A percentile compares a stretch with the other conserved stretches of the same genome.
Conservation (phyloP, 305 asterid species). For the Ilex paraguariensis region DNA sequence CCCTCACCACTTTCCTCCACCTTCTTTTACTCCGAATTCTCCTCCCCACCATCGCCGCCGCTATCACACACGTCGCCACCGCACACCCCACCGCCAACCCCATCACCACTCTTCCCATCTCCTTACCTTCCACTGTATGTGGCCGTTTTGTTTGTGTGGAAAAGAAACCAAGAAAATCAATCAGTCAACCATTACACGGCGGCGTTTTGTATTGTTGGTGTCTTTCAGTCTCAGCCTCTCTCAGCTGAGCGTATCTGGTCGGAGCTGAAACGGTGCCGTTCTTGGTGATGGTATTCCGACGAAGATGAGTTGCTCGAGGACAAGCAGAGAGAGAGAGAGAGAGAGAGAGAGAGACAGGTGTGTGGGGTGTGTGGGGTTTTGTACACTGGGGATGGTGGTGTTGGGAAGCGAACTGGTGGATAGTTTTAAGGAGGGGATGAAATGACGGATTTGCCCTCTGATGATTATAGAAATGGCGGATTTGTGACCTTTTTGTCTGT, state of each 20-base stretch:
- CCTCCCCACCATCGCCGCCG: slow-evolving; percentile 57
- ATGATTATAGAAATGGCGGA: slow-evolving; percentile 35
- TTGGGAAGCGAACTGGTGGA: slow-evolving; percentile 46
- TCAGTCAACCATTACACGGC: slow-evolving; percentile 34
- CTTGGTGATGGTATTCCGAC: slow-evolving; percentile 10
- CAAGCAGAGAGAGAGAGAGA: slow-evolving; percentile 19
- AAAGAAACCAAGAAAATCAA: slow-evolving; percentile 13
- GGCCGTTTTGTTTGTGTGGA: not conserved
- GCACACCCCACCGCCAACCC: slow-evolving; percentile 71
- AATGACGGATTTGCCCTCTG: slow-evolving; percentile 39
- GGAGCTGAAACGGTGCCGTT: slow-evolving; percentile 26
- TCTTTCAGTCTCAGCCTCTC: too few relatives aligned
- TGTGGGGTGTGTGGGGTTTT: slow-evolving; percentile 10
- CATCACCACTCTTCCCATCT: slow-evolving; percentile 35
- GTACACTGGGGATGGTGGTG: slow-evolving; percentile 7
- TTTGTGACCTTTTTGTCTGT: slow-evolving; percentile 34
- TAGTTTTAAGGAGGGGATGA: slow-evolving; percentile 20
- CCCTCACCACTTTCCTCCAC: slow-evolving; percentile 56
- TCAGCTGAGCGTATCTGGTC: not conserved
- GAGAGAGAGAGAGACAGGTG: slow-evolving; percentile 22
- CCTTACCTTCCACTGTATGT: not conserved
- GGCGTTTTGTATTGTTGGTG: slow-evolving; percentile 3
- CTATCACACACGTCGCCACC: slow-evolving; percentile 61
- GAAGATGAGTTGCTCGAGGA: slow-evolving; percentile 37
- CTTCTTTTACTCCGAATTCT: slow-evolving; percentile 50